Evolutionary conservation across 1,284 basidiomycete genomes (phyloP), one percentile per base, ranked within the genome.

Genomic region (Gymnopus androsaceus): DNA sequence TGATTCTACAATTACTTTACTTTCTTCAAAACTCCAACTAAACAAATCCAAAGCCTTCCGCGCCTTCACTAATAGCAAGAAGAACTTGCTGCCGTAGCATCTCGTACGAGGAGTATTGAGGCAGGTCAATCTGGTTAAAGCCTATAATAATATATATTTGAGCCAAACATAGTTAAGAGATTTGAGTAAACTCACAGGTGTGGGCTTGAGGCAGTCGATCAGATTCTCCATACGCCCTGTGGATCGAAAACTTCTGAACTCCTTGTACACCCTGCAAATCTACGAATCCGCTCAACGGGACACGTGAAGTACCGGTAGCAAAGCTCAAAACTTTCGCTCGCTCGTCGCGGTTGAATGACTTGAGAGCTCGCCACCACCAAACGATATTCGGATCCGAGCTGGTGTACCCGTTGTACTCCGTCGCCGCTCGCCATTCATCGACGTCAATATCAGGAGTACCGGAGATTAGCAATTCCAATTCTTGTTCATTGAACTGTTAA

Each of bases 361-460:
- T 95, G 49, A 99, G 84, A 2, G 96, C 95, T 63, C 97, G 85
- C 97, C 97, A 99, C 90, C 95, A 98, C 95, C 96, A 99, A 31
- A 94, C 88, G 58, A 99, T 92, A 66, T 96, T 94, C 2, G 95
- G 92, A 72, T 99, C 96, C 3, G 88, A 90, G 64, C 88, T 84
- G 8, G 79, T 82, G 69, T 92, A 93, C 44, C 93, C 92, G 62
- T 90, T 92, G 75, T 94, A 90, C 69, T 95, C 94, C 1, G 94
- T 96, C 23, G 95, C 92, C 45, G 94, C 93, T 62, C 95, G 89
- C 90, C 96, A 97, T 72, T 98, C 96, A 69, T 99, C 96, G 3
- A 98, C 94, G 64, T 99, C 95, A 61, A 99, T 95, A 64, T 97
- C 95, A n/a, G 96, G 95, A 21, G 98, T 91, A 27, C 95, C 96